phyloP scores from a whole-genome alignment of 2,329 filamentous ascomycete species.

The Penicillium corylophilum region DNA sequence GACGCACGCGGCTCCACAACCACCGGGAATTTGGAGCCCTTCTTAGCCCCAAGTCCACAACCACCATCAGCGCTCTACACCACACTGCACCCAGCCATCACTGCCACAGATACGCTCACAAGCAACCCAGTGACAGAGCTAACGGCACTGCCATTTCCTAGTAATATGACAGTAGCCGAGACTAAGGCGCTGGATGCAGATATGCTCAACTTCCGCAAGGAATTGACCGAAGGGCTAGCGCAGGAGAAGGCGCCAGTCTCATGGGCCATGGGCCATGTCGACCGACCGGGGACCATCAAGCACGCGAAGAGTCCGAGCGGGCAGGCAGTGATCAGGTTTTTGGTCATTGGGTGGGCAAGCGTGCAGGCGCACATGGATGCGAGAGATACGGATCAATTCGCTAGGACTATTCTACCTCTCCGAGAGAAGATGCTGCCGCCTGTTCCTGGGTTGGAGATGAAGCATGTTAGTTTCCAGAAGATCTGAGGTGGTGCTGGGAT shows the following conservation, averaged over 20 bases:
- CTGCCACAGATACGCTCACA: conserved; percentile 28
- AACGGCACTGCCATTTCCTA: conserved; percentile 45
- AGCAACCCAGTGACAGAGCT: conserved; percentile 52
- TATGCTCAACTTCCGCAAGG: conserved; percentile 40
- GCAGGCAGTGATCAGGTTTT: conserved; percentile 43
- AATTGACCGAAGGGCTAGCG: conserved; percentile 31
- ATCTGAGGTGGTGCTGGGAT: conserved; percentile 15
- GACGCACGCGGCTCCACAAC: conserved; percentile 29
- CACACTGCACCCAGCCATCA: conserved; percentile 31
- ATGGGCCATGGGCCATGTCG: conserved; percentile 39
- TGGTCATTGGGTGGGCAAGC: conserved; percentile 54
- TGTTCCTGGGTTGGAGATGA: conserved; percentile 45
- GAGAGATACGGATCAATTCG: conserved; percentile 48
- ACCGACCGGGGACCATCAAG: conserved; percentile 32
- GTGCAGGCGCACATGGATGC: conserved; percentile 51
- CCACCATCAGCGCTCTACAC: conserved; percentile 28
- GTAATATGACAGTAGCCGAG: conserved; percentile 29
- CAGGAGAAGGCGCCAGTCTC: conserved; percentile 28
- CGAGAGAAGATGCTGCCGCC: conserved; percentile 40
- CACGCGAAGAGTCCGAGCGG: conserved; percentile 41
- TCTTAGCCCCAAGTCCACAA: conserved; percentile 24
- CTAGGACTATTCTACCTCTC: conserved; percentile 41
- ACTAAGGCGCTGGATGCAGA: conserved; percentile 30
- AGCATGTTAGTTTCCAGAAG: conserved; percentile 44
- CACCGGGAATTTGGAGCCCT: conserved; percentile 20